Evolutionary conservation across 192 early-diverging fungal genomes (phyloP), one percentile per base, ranked within the genome.

Genomic region (Gryganskiella cystojenkinii): DNA sequence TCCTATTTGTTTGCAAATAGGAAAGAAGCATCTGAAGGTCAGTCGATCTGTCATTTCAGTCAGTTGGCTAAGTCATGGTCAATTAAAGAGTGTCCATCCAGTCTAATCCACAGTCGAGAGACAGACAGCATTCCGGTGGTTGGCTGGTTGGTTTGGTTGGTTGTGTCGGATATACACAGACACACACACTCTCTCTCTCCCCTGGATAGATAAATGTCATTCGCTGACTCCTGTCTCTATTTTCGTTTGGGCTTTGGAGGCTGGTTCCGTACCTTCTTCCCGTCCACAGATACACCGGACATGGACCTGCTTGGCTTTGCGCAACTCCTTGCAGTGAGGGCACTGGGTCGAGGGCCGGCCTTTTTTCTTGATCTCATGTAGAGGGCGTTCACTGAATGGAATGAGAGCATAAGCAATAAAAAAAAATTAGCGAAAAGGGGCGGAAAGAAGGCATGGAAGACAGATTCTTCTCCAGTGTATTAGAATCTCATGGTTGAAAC

Each of bases 281-380:
- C 78, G 71, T 14, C 80, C 78, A 67, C 92, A 94, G 31, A 86
- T 86, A 53, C 92, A 94, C 66, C 91, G 91, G 8, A 89, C 90
- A 67, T 90, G 90, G 19, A 86, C 80, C 64, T 89, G 89, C 31
- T 86, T 81, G 30, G 86, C 87, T 61, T 83, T 86, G 56, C 92
- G 87, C 54, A 88, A 80, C 65, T 89, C 86, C 22, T 90, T 90
- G 69, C 92, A 94, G 79, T 87, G 89, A 42, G 67, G 59, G 70
- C 92, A 94, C 69, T 94, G 92, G 33, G 85, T 89, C 30, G 89
- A 81, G 9, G 91, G 91, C 25, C 92, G 86, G 28, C 92, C 92
- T 74, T 91, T 91, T 69, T 85, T 87, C 56, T 86, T 69, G 42
- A 94, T 84, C 45, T 82, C 80, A 40, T 84, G 82, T 43, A 94